Evolutionary conservation across 768 basidiomycete genomes (phyloP), one percentile per base, ranked within the genome.

Genomic region (Lenzites betulinus): DNA sequence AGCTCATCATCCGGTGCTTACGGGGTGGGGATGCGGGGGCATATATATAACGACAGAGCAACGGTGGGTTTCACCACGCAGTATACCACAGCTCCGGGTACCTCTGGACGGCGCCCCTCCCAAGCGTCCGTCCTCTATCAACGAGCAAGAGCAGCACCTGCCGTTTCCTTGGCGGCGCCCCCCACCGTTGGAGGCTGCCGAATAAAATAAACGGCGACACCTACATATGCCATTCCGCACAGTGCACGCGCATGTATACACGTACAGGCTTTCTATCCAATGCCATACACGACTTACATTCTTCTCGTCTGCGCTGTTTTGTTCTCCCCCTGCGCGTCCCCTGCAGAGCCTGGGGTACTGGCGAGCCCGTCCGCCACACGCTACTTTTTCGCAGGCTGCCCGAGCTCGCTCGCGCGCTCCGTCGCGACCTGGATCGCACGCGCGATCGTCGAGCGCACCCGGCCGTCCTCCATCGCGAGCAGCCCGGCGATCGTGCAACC

Each of bases 401-500:
- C 94, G 3, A 96, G 80, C 67, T 92, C 86, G 54, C 89, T 88
- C 1, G 94, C 94, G 8, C 90, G 88, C 62, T 93, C 89, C 0
- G 97, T 93, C 1, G 97, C 97, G 11, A 92, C 81, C 73, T 99
- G 95, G 54, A 99, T 97, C 7, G 90, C 89, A 51, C 97, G 82
- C 18, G 97, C 96, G 70, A 99, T 95, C 0, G 95, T 98, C 0
- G 93, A 95, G 22, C 97, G 83, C 16, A 99, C 89, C 66, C 85
- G 80, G 0, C 96, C 96, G 65, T 99, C 97, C 74, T 99, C 97
- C 72, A 99, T 81, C 0, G 93, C 89, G 20, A 99, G 78, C 26
- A 99, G 77, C n/a, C 97, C 97, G 2, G 97, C 97, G 65, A 99
- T 98, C 0, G 97, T 99, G 68, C 95, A 97, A 47, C 97, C 97